Evolutionary conservation across 192 early-diverging fungal species (phyloP).

Genomic region (Mortierella claussenii): DNA sequence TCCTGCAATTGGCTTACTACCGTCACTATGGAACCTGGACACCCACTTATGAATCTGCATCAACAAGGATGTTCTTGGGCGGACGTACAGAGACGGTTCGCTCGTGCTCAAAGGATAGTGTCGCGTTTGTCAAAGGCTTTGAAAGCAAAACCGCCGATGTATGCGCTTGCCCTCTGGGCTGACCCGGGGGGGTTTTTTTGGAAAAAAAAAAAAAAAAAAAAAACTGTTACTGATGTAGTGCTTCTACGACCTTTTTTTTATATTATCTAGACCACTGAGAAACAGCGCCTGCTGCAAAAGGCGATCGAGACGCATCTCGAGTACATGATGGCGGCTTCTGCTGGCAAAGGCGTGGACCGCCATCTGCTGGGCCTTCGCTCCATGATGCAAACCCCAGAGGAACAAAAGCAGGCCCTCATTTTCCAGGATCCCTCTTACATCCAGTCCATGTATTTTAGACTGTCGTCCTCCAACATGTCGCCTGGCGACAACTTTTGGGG

Average conservation of each 20-base stretch:
- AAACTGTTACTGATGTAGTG: no score
- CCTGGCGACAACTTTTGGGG: conserved; percentile 76
- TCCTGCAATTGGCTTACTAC: conserved; percentile 86
- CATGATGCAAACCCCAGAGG: conserved; percentile 72
- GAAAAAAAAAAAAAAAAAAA: no score
- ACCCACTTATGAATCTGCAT: conserved; percentile 83
- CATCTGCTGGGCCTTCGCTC: conserved; percentile 88
- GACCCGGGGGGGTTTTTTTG: no score
- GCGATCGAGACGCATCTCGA: conserved; percentile 77
- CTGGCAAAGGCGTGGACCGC: conserved; percentile 87
- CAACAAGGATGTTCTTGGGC: conserved; percentile 75
- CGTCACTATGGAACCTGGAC: conserved; percentile 74
- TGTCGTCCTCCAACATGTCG: conserved; percentile 87
- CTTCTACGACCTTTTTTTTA: not conserved
- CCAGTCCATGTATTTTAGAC: conserved; percentile 78
- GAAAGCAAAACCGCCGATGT: conserved; percentile 72
- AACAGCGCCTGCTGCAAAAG: conserved; percentile 65
- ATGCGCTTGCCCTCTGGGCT: no score
- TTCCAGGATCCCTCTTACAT: conserved; percentile 87
- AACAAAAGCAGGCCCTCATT: conserved; percentile 68
- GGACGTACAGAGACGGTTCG: conserved; percentile 96
- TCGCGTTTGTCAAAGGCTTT: conserved; percentile 80
- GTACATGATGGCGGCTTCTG: conserved; percentile 80
- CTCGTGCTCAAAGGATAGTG: conserved; percentile 78
- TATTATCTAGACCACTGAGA: conserved; percentile 55